phyloP scores from a whole-genome alignment of 2,329 filamentous ascomycete genomes.

The Torrubiellomyces zombiae region DNA sequence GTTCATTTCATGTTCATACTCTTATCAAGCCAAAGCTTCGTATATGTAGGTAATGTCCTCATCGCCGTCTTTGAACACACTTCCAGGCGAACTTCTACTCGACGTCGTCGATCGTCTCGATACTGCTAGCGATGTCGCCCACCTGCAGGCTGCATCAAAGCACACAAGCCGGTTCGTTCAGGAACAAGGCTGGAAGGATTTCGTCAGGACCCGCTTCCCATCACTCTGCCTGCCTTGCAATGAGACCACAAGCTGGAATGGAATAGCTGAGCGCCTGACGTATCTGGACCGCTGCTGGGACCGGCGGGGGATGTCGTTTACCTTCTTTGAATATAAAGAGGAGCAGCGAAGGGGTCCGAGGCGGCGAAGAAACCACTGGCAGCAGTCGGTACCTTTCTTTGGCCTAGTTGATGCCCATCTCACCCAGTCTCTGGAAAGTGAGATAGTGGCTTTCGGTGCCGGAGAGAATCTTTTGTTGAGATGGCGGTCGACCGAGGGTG shows the following conservation, averaged over 20 bases:
- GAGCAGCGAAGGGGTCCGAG: conserved; percentile 7
- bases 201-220: conserved; percentile 27
- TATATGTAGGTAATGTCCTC: conserved; percentile 8
- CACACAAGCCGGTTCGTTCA: conserved; percentile 21
- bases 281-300: conserved; percentile 38
- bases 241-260: conserved; percentile 14
- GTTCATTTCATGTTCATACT: too few relatives aligned
- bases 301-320: conserved; percentile 23
- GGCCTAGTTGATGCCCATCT: conserved; percentile 29
- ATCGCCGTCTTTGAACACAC: conserved; percentile 18
- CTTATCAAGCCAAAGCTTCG: too few relatives aligned
- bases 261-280: conserved; percentile 28
- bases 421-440: conserved; percentile 18
- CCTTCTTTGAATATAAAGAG: too few relatives aligned
- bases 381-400: conserved; percentile 25
- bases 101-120: conserved; percentile 29
- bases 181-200: conserved; percentile 31
- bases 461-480: conserved; percentile 33
- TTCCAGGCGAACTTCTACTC: conserved; percentile 34
- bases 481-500: conserved; percentile 14
- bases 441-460: conserved; percentile 32
- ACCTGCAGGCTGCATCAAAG: conserved; percentile 22
- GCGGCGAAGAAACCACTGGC: too few relatives aligned
- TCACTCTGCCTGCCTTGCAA: conserved; percentile 18
- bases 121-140: conserved; percentile 29